Base-by-base conservation (phyloP, 495 filamentous ascomycete species). In the Aspergillus ellipticus region DNA sequence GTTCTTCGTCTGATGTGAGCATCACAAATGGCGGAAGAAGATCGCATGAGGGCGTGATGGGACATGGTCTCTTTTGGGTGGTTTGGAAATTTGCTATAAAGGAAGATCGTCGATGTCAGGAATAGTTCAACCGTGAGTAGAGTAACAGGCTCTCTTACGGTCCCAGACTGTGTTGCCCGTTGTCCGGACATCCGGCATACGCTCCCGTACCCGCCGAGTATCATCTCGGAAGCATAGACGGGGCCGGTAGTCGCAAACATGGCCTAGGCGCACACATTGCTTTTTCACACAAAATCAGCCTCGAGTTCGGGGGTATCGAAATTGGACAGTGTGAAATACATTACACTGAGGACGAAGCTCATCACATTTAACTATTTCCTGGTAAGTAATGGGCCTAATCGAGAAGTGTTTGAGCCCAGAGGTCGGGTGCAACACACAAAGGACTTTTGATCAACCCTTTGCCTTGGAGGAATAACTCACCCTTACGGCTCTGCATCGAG, bases 1-100 rank as follows among this genome's bases (percentile, higher is more conserved):
- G 65, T 1, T 85, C 83, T 42, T 85, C 82, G 56, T 85, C 82
- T n/a, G 73, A 84, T 3, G 74, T 83, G 35, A 86, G 71, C 8
- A 64, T 55, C 17, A 76, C 62, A 58, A 86, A 85, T 2, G 76
- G 73, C 13, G 82, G 82, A 4, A 85, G 69, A 3, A 68, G 52
- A 56, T 80, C 73, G 45, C 51, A 43, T 33, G 60, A 42, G n/a
- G n/a, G 33, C 33, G 42, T 29, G 24, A 45, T 45, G 3, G 45
- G 20, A n/a, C 29, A 42, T 1, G 35, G 15, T 20, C 10, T 24
- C 17, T 42, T 54, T 16, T 42, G 15, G 21, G 17, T n/a, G 28
- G 16, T 20, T 17, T 22, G 41, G 11, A 22, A 24, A 11, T 55
- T 54, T 29, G 63, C 49, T 60, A 46, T 41, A 19, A 42, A 37